A percentile compares a stretch with the other conserved stretches of the same genome.
phyloP scores from a whole-genome alignment of 352 stramenopile species.

The Globisporangium spiculum region DNA sequence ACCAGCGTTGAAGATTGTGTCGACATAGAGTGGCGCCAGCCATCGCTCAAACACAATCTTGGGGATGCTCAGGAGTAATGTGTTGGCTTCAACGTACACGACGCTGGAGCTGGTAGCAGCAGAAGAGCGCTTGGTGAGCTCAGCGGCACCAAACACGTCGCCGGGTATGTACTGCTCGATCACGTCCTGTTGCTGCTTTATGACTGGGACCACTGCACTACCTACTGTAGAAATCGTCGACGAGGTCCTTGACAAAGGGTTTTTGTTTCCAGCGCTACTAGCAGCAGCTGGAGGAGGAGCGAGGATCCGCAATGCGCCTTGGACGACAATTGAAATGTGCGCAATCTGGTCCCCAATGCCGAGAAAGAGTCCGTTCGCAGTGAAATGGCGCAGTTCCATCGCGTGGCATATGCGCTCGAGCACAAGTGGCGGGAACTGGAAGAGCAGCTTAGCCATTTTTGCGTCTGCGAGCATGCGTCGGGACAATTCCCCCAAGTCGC shows the following conservation, averaged over 20 bases:
- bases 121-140: constrained; percentile 21
- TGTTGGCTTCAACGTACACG: constrained; percentile 33
- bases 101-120: background rate
- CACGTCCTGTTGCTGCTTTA: background rate
- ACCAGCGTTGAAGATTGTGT: constrained; percentile 39
- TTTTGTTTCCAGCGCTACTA: background rate
- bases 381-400: constrained; percentile 36
- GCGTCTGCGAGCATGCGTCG: constrained; percentile 32
- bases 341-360: constrained; percentile 24
- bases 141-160: constrained; percentile 33
- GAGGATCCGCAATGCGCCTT: constrained; percentile 23
- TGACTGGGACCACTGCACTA: background rate
- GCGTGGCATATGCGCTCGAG: constrained; percentile 47
- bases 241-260: background rate
- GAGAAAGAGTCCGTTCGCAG: constrained; percentile 16
- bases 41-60: constrained; percentile 40
- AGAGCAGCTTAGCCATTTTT: constrained; percentile 36
- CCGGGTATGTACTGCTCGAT: constrained; percentile 29
- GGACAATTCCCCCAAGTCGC: constrained; percentile 10
- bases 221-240: background rate
- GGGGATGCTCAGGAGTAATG: constrained; percentile 37
- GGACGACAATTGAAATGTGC: constrained; percentile 34
- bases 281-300: background rate
- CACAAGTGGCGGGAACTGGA: constrained; percentile 55
- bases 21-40: constrained; percentile 28